Base-by-base conservation (phyloP, 1,284 basidiomycete genomes). In the Leccinum subrobustum region DNA sequence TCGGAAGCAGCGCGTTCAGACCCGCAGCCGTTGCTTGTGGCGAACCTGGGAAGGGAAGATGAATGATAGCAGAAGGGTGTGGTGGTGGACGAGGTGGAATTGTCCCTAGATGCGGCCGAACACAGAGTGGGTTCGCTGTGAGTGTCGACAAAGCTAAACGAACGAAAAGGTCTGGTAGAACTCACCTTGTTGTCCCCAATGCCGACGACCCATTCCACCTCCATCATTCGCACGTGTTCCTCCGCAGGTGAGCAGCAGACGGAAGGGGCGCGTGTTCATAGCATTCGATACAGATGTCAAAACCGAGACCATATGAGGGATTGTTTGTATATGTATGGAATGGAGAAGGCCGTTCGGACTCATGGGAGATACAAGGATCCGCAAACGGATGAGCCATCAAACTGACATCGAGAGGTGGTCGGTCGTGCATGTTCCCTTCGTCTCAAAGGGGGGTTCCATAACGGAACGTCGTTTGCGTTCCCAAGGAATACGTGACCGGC, bases 221-320 rank as follows among this genome's bases (percentile, higher is more conserved):
- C 52, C 52, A 52, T 52, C 52, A 52, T 52, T 20, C 52, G 27
- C 31, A 52, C 52, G 18, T 52, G 52, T 52, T 52, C 52, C 29
- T 52, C 52, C 31, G 52, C 52, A 20, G 52, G 52, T 52, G 52
- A 20, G 52, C 52, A 14, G 29, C n/a, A 11, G 80, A 81, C 3
- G 90, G 88, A 73, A 91, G 87, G 12, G 84, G 82, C 8, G 89
- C 88, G 47, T 84, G 77, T 64, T 95, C 92, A 68, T 92, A 88
- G 70, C 91, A 93, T 73, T 95, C 92, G 63, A 96, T 85, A 73
- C 92, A 95, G 44, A 96, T 83, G 65, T 93, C 87, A 68, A 87
- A 95, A 42, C 89, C 88, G 57, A 80, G 76, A 25, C 85, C 85
- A 27, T 77, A 70, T 44, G 73, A 73, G 0, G 91, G 88, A 65